Conservation (phyloP, 2,329 filamentous ascomycete species). For the Stemphylium vesicarium region DNA sequence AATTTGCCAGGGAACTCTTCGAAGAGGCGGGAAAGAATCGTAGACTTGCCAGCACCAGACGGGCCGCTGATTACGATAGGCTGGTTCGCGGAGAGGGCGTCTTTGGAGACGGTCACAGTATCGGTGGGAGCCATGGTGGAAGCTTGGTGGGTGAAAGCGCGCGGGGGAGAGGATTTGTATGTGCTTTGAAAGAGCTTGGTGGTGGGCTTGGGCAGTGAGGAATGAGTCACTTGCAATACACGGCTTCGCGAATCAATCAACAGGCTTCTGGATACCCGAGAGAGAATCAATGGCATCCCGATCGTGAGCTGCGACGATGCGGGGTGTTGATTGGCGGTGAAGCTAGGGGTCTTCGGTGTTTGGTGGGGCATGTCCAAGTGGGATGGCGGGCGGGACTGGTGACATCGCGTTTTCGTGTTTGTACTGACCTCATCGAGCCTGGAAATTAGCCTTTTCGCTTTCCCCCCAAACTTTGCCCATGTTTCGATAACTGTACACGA, state of each 20-base stretch:
- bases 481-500: not conserved
- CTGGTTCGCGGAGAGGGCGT: slow-evolving; percentile 27
- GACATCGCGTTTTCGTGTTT: slow-evolving; percentile 41
- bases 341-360: slow-evolving; percentile 20
- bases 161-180: slow-evolving; percentile 3
- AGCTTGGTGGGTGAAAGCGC: slow-evolving; percentile 16
- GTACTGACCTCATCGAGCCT: slow-evolving; percentile 36
- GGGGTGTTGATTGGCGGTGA: slow-evolving; percentile 43
- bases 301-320: slow-evolving; percentile 14
- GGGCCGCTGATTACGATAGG: slow-evolving; percentile 82
- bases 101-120: slow-evolving; percentile 23
- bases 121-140: slow-evolving; percentile 34
- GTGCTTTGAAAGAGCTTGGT: slow-evolving; percentile 1
- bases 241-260: slow-evolving; percentile 10
- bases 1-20: slow-evolving; percentile 70
- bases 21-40: slow-evolving; percentile 76
- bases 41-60: slow-evolving; percentile 81
- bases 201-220: slow-evolving; percentile 5
- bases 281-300: slow-evolving; percentile 37
- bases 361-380: slow-evolving; percentile 32
- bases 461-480: slow-evolving; percentile 1
- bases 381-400: slow-evolving; percentile 28
- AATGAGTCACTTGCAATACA: slow-evolving; percentile 2
- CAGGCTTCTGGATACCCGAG: slow-evolving; percentile 17
- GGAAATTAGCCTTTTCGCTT: not conserved